Percentiles rank a stretch among this genome's conserved stretches.
Evolutionary conservation across 352 stramenopile species (phyloP).

Genomic region (Globisporangium iwayamae): DNA sequence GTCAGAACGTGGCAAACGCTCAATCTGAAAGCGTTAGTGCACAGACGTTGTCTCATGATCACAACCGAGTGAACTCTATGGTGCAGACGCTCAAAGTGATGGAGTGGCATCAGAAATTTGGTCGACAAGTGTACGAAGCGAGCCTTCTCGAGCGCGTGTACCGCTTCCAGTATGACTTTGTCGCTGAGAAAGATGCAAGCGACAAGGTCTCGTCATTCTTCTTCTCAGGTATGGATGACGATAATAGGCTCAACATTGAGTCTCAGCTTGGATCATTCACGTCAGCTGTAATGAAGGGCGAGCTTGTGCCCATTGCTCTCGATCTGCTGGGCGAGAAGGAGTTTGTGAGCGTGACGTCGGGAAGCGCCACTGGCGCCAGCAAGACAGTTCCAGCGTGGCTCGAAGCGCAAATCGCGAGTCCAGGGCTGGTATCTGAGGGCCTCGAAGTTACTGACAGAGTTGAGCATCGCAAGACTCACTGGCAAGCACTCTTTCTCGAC

Average conservation of each 20-base stretch:
- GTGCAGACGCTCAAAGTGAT: constrained; percentile 24
- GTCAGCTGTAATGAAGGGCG: neutral
- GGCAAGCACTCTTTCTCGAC: constrained; percentile 15
- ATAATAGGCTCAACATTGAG: neutral
- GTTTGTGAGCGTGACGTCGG: constrained; percentile 5
- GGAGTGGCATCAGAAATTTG: constrained; percentile 35
- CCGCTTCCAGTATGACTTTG: constrained; percentile 41
- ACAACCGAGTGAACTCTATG: constrained; percentile 14
- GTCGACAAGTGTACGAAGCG: constrained; percentile 35
- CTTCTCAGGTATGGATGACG: constrained; percentile 15
- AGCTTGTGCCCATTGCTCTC: neutral
- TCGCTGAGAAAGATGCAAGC: constrained; percentile 17
- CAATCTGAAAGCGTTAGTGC: neutral
- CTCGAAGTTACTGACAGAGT: neutral
- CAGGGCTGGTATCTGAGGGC: neutral
- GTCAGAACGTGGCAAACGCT: constrained; percentile 6
- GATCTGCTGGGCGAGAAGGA: constrained; percentile 9
- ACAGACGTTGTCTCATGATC: neutral
- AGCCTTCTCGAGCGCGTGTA: constrained; percentile 38
- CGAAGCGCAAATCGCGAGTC: constrained; percentile 16
- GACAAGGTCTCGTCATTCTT: constrained; percentile 27
- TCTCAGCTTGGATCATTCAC: too few relatives aligned
- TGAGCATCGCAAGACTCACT: constrained; percentile 2
- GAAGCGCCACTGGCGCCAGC: neutral
- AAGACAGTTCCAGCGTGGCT: constrained; percentile 38